phyloP scores from a whole-genome alignment of 345 rosid genomes.

The Brassica rapa region DNA sequence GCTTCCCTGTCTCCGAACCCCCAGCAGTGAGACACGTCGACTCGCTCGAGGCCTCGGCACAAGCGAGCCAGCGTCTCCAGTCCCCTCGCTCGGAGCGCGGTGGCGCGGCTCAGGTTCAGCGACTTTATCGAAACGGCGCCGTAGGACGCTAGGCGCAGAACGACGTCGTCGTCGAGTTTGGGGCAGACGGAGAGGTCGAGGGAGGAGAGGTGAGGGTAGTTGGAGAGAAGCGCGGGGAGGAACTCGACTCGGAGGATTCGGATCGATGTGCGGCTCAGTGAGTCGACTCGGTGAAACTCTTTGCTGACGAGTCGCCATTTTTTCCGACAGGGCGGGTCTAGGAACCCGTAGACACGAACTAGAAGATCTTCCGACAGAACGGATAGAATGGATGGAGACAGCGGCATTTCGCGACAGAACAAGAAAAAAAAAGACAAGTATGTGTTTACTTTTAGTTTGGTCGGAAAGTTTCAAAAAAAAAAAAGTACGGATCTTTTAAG shows the following conservation, averaged over 20 bases:
- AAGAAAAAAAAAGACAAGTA: not conserved
- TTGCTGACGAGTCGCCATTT: conserved; percentile 72
- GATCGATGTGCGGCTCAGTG: conserved; percentile 51
- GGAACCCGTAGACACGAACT: conserved; percentile 49
- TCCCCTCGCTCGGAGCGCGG: conserved; percentile 63
- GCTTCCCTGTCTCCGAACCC: conserved; percentile 82
- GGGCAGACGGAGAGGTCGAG: conserved; percentile 91
- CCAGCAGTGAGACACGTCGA: conserved; percentile 77
- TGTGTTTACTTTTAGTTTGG: not conserved
- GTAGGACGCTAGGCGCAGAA: conserved; percentile 46
- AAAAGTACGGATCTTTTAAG: conserved; percentile 34
- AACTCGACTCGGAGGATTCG: conserved; percentile 72
- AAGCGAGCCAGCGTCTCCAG: conserved; percentile 58
- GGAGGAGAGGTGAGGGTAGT: conserved; percentile 47
- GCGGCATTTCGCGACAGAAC: conserved; percentile 37
- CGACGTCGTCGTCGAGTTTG: conserved; percentile 60
- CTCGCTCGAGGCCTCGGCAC: conserved; percentile 57
- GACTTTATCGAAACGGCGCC: conserved; percentile 41
- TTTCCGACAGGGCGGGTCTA: conserved; percentile 56
- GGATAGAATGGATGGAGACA: conserved; percentile 41
- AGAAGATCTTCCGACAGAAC: conserved; percentile 79
- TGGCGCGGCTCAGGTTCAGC: conserved; percentile 62
- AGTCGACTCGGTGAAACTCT: conserved; percentile 72
- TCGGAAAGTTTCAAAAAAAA: not conserved
- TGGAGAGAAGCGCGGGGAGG: conserved; percentile 52